phyloP scores from a whole-genome alignment of 2,329 filamentous ascomycete genomes.

The Colletotrichum sp. region DNA sequence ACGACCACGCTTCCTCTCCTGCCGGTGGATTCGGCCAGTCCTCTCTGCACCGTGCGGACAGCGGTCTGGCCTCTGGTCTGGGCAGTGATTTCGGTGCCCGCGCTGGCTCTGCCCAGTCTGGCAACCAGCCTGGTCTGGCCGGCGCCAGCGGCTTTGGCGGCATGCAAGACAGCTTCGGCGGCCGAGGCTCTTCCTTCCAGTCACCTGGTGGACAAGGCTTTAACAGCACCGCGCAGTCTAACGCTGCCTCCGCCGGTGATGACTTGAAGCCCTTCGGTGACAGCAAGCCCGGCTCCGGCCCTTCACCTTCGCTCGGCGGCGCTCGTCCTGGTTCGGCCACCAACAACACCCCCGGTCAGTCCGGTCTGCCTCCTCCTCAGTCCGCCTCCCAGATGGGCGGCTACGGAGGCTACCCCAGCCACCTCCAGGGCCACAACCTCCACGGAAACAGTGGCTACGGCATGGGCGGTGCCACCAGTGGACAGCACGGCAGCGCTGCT shows the following conservation, averaged over 20 bases:
- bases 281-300: conserved; percentile 56
- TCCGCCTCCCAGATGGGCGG: conserved; percentile 60
- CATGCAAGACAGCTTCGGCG: conserved; percentile 60
- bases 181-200: conserved; percentile 58
- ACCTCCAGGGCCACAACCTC: conserved; percentile 56
- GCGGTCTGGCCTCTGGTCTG: conserved; percentile 53
- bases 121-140: conserved; percentile 54
- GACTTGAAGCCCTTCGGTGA: conserved; percentile 67
- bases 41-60: conserved; percentile 56
- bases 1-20: conserved; percentile 61
- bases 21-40: conserved; percentile 58
- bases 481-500: conserved; percentile 53
- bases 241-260: conserved; percentile 47
- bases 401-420: conserved; percentile 61
- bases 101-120: conserved; percentile 53
- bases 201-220: conserved; percentile 60
- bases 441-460: conserved; percentile 62
- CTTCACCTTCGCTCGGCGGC: conserved; percentile 60
- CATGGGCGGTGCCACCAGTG: conserved; percentile 55
- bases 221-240: conserved; percentile 53
- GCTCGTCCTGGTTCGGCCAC: conserved; percentile 64
- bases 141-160: conserved; percentile 54
- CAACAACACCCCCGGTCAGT: conserved; percentile 54
- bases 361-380: conserved; percentile 60
- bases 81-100: conserved; percentile 57